phyloP scores from a whole-genome alignment of 768 basidiomycete genomes.

The Pulveroboletus ravenelii region DNA sequence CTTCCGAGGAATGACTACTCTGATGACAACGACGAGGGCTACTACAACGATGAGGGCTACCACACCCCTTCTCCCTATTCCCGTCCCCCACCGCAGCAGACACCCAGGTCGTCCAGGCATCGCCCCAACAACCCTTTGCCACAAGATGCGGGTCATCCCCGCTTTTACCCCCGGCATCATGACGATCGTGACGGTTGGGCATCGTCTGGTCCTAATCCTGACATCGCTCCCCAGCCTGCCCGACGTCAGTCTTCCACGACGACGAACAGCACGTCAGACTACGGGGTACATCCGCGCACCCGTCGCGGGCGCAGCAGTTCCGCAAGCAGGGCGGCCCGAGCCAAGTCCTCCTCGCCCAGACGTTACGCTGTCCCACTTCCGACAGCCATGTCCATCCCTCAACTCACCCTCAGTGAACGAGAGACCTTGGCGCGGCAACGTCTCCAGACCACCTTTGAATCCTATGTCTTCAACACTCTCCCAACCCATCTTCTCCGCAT shows the following conservation, averaged over 20 bases:
- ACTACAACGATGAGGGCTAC: not conserved
- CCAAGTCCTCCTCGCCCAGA: constrained; percentile 20
- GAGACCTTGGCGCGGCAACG: constrained; percentile 18
- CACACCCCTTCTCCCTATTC: too few relatives aligned
- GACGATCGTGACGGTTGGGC: constrained; percentile 20
- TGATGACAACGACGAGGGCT: constrained; percentile 13
- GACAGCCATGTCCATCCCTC: constrained; percentile 10
- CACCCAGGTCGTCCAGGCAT: constrained; percentile 8
- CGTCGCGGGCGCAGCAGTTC: constrained; percentile 20
- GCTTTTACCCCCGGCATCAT: constrained; percentile 19
- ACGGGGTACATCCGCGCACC: constrained; percentile 12
- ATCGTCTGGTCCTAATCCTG: constrained; percentile 9
- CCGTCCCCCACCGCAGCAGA: constrained; percentile 3
- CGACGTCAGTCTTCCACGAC: constrained; percentile 20
- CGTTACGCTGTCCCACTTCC: constrained; percentile 16
- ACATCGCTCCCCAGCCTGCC: constrained; percentile 5
- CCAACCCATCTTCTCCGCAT: constrained; percentile 23
- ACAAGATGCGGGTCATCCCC: constrained; percentile 5
- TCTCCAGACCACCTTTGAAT: constrained; percentile 20
- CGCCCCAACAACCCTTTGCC: constrained; percentile 8
- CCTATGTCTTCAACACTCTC: constrained; percentile 22
- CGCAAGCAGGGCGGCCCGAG: constrained; percentile 8
- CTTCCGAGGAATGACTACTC: constrained; percentile 7
- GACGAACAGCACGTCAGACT: constrained; percentile 17
- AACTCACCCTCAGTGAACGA: constrained; percentile 21